Evolutionary conservation across 257 asterid genomes (phyloP).

Genomic region (Ilex aquifolium): DNA sequence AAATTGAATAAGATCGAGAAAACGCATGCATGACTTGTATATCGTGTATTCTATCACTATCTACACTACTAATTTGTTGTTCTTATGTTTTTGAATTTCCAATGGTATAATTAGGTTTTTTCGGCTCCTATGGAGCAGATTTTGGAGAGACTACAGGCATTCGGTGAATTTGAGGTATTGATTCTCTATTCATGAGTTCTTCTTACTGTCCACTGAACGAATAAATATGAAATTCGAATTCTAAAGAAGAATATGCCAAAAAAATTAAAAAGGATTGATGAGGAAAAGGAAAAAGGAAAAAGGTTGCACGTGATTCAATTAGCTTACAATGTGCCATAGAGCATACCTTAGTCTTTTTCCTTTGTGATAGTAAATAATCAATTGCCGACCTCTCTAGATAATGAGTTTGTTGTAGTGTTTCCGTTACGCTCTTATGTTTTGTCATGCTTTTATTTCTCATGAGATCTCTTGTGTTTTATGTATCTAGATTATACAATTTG

Average conservation of each 20-base stretch:
- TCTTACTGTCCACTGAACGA: neutral
- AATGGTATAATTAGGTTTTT: slow-evolving; percentile 34
- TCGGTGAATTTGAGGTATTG: slow-evolving; percentile 89
- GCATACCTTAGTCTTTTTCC: too few relatives aligned
- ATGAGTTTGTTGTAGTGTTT: too few relatives aligned
- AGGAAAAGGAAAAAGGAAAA: too few relatives aligned
- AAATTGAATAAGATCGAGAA: neutral
- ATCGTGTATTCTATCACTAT: neutral
- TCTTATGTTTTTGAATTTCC: neutral
- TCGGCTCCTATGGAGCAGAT: slow-evolving; percentile 90
- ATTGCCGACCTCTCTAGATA: too few relatives aligned
- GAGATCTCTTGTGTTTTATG: neutral
- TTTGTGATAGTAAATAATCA: neutral
- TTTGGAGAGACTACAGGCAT: slow-evolving; percentile 77
- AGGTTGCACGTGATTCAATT: neutral
- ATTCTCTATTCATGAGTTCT: neutral
- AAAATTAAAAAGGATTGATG: too few relatives aligned
- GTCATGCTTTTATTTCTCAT: neutral
- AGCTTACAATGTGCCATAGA: neutral
- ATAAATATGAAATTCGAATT: too few relatives aligned
- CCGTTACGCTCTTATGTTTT: neutral
- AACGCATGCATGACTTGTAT: neutral
- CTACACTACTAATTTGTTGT: neutral
- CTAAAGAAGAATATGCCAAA: too few relatives aligned
- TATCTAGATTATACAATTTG: slow-evolving; percentile 74